Evolutionary conservation across 2,329 filamentous ascomycete genomes (phyloP), one percentile per base, ranked within the genome.

Genomic region (Pseudogymnoascus sp.): DNA sequence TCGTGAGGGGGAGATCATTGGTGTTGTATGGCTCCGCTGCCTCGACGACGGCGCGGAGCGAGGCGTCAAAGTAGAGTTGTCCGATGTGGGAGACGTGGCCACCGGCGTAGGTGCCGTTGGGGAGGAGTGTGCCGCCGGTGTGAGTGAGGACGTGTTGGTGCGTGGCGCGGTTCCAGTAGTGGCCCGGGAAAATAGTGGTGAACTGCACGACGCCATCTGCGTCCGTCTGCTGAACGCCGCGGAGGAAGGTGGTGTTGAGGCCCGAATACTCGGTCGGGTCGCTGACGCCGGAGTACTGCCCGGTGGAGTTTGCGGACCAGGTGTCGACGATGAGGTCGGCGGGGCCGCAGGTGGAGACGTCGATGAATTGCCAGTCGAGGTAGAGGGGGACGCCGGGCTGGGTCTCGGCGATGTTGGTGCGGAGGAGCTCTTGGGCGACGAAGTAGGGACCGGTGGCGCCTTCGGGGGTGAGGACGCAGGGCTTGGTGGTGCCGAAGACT

Each of bases 21-120:
- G 70, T 72, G 15, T 67, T 71, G 67, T 80, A 80, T 1, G 82
- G 82, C 1, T 71, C 67, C 0, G 73, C 75, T 10, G 70, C 71
- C 62, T 83, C 80, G 59, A 84, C 80, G 19, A 74, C 67, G 2
- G 70, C 65, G 65, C 82, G 77, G 17, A 86, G 77, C 63, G 77
- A 75, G 65, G 84, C 79, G 68, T 88, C 84, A 63, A 85, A 82
- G 76, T 83, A 86, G 59, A 85, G 72, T 69, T 86, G 83, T 5
- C 83, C 83, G 33, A 85, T 78, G 71, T 86, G 82, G 0, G 79
- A 77, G 5, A 81, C 77, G 59, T 78, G 77, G 9, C 80, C 78
- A 62, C 77, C 79, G 13, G 72, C 70, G 64, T 82, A 76, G 66
- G 78, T 77, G 71, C 82, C 67, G 50, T 75, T 75, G 1, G 60